phyloP scores from a whole-genome alignment of 1,139 yeast genomes.

The Sporopachydermia cereana region DNA sequence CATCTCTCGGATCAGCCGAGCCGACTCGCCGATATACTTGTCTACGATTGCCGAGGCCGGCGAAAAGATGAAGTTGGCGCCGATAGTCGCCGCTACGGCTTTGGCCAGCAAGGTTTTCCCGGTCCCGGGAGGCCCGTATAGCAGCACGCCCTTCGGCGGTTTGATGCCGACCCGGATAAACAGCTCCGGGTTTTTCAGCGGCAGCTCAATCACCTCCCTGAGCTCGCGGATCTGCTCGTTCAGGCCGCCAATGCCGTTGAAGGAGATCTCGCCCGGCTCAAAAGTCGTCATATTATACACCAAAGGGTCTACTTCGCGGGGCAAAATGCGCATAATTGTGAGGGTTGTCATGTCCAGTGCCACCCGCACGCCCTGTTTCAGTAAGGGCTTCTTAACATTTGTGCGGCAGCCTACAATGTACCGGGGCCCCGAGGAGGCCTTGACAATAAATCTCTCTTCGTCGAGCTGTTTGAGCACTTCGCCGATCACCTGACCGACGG shows the following conservation, averaged over 20 bases:
- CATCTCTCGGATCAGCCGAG: constrained; percentile 95
- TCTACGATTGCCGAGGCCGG: constrained; percentile 99
- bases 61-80: constrained; percentile 93
- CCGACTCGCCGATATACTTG: constrained; percentile 96
- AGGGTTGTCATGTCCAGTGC: constrained; percentile 96
- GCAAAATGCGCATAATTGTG: constrained; percentile 94
- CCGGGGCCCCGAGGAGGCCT: constrained; percentile 96
- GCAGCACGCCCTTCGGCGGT: constrained; percentile 94
- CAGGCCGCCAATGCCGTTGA: constrained; percentile 94
- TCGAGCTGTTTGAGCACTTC: constrained; percentile 94
- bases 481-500: constrained; percentile 96
- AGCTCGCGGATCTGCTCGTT: constrained; percentile 92
- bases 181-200: constrained; percentile 92
- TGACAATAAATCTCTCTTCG: constrained; percentile 90
- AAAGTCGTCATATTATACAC: constrained; percentile 98
- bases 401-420: constrained; percentile 96
- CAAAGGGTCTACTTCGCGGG: constrained; percentile 96
- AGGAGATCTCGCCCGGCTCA: constrained; percentile 92
- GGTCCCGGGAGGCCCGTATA: constrained; percentile 99
- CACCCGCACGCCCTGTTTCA: constrained; percentile 92
- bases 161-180: constrained; percentile 93
- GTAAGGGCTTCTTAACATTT: constrained; percentile 70
- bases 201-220: constrained; percentile 95
- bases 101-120: constrained; percentile 94
- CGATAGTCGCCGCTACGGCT: constrained; percentile 98